phyloP scores from a whole-genome alignment of 192 early-diverging fungal species.

The Coemansia sp. region DNA sequence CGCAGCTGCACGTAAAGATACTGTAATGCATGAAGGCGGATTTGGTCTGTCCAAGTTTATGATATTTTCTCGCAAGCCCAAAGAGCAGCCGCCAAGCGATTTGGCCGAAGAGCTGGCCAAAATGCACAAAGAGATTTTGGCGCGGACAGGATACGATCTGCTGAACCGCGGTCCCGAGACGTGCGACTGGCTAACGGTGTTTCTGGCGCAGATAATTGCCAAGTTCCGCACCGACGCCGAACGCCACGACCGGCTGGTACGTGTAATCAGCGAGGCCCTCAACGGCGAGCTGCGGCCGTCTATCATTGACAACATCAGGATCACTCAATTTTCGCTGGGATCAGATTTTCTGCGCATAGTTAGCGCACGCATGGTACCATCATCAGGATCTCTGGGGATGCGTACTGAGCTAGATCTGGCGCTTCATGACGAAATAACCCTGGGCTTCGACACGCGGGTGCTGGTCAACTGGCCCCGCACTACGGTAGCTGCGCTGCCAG shows the following conservation, averaged over 20 bases:
- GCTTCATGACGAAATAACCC: constrained; percentile 88
- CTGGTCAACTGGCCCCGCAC: constrained; percentile 95
- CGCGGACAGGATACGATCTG: constrained; percentile 50
- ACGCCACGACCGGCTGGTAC: constrained; percentile 47
- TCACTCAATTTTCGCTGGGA: constrained; percentile 56
- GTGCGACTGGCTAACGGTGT: constrained; percentile 59
- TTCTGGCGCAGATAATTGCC: constrained; percentile 53
- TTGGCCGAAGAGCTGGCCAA: constrained; percentile 42
- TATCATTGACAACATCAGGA: constrained; percentile 43
- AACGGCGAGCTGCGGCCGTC: constrained; percentile 51
- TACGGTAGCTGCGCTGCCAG: constrained; percentile 84
- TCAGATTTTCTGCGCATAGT: constrained; percentile 52
- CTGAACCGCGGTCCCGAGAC: constrained; percentile 38
- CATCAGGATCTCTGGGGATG: constrained; percentile 44
- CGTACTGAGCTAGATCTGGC: constrained; percentile 68
- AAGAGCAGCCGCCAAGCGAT: constrained; percentile 37
- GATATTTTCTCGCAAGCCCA: constrained; percentile 49
- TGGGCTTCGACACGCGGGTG: constrained; percentile 88
- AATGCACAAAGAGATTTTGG: constrained; percentile 49
- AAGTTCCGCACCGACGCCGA: constrained; percentile 53
- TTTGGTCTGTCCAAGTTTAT: constrained; percentile 50
- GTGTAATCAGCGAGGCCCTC: constrained; percentile 49
- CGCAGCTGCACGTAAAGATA: constrained; percentile 5
- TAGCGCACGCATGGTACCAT: constrained; percentile 50
- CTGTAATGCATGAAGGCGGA: constrained; percentile 35